Evolutionary conservation across 345 rosid species (phyloP), one percentile per base, ranked within the genome.

Genomic region (Arabidopsis arenosa): DNA sequence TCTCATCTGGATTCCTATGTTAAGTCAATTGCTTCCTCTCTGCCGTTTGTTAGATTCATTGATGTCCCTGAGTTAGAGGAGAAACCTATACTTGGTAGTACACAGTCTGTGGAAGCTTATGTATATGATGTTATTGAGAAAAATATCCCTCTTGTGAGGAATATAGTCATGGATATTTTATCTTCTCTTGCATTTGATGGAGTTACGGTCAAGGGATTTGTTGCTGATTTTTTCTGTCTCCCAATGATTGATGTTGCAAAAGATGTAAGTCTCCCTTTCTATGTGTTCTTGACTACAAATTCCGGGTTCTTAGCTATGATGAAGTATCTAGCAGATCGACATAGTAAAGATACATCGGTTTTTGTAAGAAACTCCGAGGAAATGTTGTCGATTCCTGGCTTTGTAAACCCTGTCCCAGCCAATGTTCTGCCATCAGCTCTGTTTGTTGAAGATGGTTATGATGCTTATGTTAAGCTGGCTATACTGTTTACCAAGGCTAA

Each of bases 151-250:
- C 76, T 74, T 51, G 80, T 80, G 68, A 75, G 52, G 13, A 45
- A 70, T n/a, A 58, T 75, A 68, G n/a, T 75, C 52, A 57, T 12
- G 35, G 63, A 21, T 39, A 49, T 80, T 21, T 55, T 74, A 56
- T 63, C 75, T 48, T 74, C 79, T 67, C 54, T 43, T 68, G 30
- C 47, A 9, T 14, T 9, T n/a, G 84, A 54, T 51, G 78, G 80
- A 15, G 63, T 63, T 62, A 58, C 21, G 12, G 80, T 84, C 28
- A 75, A 70, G 1, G 92, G 81, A 17, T 15, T 89, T 5, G 74
- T 83, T 78, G 73, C 79, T 35, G 89, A 89, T 64, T 45, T 86
- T 14, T 86, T 86, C 63, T 83, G 87, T 68, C 66, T 75, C 18
- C 71, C 83, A 39, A 74, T 85, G 85, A 71, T 89, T 65, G 86